phyloP scores from a whole-genome alignment of 2,329 filamentous ascomycete species.

The Trichophyton rubrum region DNA sequence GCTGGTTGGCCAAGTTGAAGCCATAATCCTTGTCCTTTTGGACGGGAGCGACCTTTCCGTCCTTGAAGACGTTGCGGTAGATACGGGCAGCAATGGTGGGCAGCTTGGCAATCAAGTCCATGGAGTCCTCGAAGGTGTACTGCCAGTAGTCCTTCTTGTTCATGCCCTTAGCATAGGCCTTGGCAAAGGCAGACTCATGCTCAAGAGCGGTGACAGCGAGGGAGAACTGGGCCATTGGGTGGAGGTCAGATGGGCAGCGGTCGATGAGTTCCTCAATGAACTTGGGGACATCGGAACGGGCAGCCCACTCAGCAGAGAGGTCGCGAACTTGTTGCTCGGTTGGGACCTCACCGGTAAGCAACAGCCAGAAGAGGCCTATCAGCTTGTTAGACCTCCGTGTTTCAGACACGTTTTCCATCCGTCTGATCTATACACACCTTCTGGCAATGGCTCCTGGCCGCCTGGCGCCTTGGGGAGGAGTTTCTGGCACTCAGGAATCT shows the following conservation, averaged over 20 bases:
- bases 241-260: slow-evolving; percentile 95
- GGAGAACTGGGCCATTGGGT: slow-evolving; percentile 99
- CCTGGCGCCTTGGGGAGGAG: slow-evolving; percentile 93
- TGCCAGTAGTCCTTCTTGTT: slow-evolving; percentile 99
- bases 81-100: slow-evolving; percentile 96
- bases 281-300: slow-evolving; percentile 90
- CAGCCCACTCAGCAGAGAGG: slow-evolving; percentile 96
- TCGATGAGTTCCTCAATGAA: slow-evolving; percentile 99
- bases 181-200: slow-evolving; percentile 94
- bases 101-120: slow-evolving; percentile 99
- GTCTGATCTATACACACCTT: slow-evolving; percentile 45
- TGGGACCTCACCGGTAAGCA: slow-evolving; percentile 94
- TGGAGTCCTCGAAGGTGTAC: slow-evolving; percentile 98
- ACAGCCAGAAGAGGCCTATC: slow-evolving; percentile 94
- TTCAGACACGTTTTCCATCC: not conserved
- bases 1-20: slow-evolving; percentile 99
- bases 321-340: slow-evolving; percentile 97
- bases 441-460: slow-evolving; percentile 90
- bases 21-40: slow-evolving; percentile 99
- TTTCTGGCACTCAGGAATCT: slow-evolving; percentile 96
- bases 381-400: not conserved
- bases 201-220: slow-evolving; percentile 95
- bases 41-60: slow-evolving; percentile 89
- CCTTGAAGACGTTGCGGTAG: slow-evolving; percentile 99
- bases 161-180: slow-evolving; percentile 97